Evolutionary conservation across 1,284 basidiomycete genomes (phyloP).

Genomic region (Lentinula novae-zelandiae): DNA sequence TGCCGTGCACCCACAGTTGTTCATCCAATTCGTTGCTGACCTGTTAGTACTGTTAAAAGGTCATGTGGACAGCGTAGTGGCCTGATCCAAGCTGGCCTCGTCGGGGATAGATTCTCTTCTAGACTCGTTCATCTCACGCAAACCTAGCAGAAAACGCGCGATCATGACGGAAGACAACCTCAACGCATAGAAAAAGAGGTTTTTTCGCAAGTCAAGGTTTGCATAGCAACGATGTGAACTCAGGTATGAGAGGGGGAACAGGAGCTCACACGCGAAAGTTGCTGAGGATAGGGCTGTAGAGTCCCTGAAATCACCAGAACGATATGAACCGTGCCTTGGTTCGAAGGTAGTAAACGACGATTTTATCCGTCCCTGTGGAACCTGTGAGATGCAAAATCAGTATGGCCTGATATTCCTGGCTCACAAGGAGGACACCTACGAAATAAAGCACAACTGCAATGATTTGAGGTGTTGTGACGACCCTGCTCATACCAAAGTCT

Average conservation of each 20-base stretch:
- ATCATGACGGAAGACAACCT: neutral
- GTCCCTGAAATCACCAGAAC: neutral
- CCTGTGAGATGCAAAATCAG: neutral
- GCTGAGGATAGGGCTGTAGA: slow-evolving; percentile 1
- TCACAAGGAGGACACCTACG: neutral
- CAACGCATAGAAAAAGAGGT: neutral
- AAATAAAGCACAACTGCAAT: slow-evolving; percentile 1
- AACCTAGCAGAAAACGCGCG: neutral
- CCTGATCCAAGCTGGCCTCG: neutral
- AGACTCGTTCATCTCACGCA: slow-evolving; percentile 1
- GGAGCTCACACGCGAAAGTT: slow-evolving; percentile 1
- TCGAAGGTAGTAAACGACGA: neutral
- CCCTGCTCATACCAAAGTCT: neutral
- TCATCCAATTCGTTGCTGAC: neutral
- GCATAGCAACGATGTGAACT: neutral
- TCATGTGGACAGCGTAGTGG: neutral
- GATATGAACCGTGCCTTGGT: neutral
- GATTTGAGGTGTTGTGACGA: neutral
- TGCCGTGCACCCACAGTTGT: neutral
- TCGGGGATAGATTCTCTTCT: neutral
- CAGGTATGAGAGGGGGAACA: too few relatives aligned
- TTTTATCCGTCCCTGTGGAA: neutral
- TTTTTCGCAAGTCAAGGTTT: neutral
- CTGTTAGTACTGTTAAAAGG: neutral
- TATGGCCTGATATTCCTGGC: neutral